Base-by-base conservation (phyloP, 2,329 filamentous ascomycete species). In the Pseudocercospora ulei region DNA sequence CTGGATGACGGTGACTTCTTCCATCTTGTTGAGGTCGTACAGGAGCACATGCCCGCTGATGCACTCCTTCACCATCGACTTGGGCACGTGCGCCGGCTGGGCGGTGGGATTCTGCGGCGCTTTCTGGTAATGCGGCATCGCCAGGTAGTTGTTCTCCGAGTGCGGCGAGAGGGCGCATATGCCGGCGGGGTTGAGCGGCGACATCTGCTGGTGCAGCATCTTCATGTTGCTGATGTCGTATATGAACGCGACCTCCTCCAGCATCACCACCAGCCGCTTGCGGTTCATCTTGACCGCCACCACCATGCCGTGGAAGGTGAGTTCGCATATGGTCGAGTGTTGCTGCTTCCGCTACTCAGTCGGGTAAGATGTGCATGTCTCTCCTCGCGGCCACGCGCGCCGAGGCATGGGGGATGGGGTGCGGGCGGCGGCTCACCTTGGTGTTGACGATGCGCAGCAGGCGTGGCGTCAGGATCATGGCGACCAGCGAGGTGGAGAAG, bases 211-310 rank as follows among this genome's bases (percentile, higher is more conserved):
- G 62, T 86, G 82, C 25, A 96, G 71, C 42, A 96, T 75, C 55
- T 82, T 88, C 88, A 98, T 96, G 59, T 95, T 96, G 64, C 87
- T 86, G 50, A 98, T 96, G 62, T 98, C 90, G 67, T 98, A 98
- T 33, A 98, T 73, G 64, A 96, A 98, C 47, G 96, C 93, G 60
- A 94, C 82, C 54, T 94, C 86, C 61, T 98, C 90, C 40, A 96
- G 72, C 8, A 96, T 80, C 19, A 98, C 87, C 7, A 90, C 85
- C 16, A 98, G 73, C 23, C 90, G 79, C 63, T 95, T 96, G 51
- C 90, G 76, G 62, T 98, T 98, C 55, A 98, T 70, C 49, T 87
- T 82, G 43, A 98, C 85, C 12, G 88, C 87, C 25, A 96, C 75
- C 7, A 98, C 86, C 34, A 87, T 86, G n/a, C 87, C 93, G 7